These are phyloP conservation scores for Populus simonii DNA, from an alignment of 345 rosid species.

Conservation along the genomic window DNA sequence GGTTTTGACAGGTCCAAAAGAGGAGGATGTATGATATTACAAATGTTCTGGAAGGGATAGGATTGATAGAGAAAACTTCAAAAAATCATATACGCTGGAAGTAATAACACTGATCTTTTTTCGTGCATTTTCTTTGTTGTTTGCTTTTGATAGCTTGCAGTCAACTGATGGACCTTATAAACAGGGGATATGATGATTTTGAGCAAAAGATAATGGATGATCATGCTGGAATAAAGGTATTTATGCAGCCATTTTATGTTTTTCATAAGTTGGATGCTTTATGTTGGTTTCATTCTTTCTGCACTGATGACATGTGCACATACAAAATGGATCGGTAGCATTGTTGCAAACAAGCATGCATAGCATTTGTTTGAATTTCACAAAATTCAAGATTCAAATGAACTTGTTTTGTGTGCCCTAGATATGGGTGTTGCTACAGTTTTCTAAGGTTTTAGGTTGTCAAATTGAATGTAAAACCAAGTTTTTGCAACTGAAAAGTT, in stretches of 20 bases:
- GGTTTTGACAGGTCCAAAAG: conserved; percentile 61
- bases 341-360: conserved; percentile 11
- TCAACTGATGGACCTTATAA: conserved; percentile 26
- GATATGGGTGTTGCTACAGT: not conserved
- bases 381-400: not conserved
- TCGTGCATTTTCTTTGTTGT: not conserved
- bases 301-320: not conserved
- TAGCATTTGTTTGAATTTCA: not conserved
- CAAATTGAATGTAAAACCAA: not conserved
- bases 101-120: conserved; percentile 35
- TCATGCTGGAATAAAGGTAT: conserved; percentile 55
- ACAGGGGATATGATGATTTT: conserved; percentile 52
- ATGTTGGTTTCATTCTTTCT: not conserved
- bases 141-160: conserved; percentile 2
- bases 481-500: not conserved
- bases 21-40: conserved; percentile 88
- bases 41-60: conserved; percentile 82
- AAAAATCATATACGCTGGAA: conserved; percentile 80
- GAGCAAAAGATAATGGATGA: conserved; percentile 45
- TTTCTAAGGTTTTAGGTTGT: not conserved
- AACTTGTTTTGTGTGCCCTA: not conserved
- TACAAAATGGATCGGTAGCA: not conserved
- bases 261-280: not conserved
- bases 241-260: conserved; percentile 3
- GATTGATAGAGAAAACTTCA: conserved; percentile 74